Evolutionary conservation across 2,329 filamentous ascomycete species (phyloP).

Genomic region (Erysiphe neolycopersici): DNA sequence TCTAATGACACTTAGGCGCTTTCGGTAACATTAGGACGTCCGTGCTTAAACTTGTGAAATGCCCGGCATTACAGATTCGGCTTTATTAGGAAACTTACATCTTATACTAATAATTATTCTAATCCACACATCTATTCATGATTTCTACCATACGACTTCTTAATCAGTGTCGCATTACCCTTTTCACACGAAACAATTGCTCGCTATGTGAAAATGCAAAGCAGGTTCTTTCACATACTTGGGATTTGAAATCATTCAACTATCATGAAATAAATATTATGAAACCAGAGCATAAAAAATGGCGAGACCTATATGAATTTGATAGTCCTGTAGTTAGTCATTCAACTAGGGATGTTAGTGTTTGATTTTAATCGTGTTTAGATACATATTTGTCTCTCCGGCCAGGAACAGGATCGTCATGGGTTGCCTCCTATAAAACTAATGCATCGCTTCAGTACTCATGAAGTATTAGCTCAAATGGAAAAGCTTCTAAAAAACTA

Average conservation of each 20-base stretch:
- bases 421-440: conserved; percentile 23
- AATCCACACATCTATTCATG: too few relatives aligned
- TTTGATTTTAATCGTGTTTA: conserved; percentile 7
- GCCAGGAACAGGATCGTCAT: conserved; percentile 23
- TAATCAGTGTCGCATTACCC: conserved; percentile 36
- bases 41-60: too few relatives aligned
- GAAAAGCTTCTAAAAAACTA: conserved; percentile 17
- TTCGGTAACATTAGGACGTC: too few relatives aligned
- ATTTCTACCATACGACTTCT: conserved; percentile 1
- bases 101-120: too few relatives aligned
- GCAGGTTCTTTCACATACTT: conserved; percentile 38
- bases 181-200: conserved; percentile 49
- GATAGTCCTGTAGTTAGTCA: conserved; percentile 45
- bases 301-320: conserved; percentile 54
- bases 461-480: conserved; percentile 42
- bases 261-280: conserved; percentile 47
- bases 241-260: conserved; percentile 37
- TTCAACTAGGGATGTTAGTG: background rate
- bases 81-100: too few relatives aligned
- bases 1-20: too few relatives aligned
- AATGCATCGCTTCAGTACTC: conserved; percentile 49
- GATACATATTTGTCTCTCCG: conserved; percentile 33
- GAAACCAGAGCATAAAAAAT: conserved; percentile 30
- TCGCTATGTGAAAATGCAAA: conserved; percentile 44
- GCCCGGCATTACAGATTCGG: too few relatives aligned